phyloP scores from a whole-genome alignment of 2,329 filamentous ascomycete species.

The Stagonosporopsis tanaceti region DNA sequence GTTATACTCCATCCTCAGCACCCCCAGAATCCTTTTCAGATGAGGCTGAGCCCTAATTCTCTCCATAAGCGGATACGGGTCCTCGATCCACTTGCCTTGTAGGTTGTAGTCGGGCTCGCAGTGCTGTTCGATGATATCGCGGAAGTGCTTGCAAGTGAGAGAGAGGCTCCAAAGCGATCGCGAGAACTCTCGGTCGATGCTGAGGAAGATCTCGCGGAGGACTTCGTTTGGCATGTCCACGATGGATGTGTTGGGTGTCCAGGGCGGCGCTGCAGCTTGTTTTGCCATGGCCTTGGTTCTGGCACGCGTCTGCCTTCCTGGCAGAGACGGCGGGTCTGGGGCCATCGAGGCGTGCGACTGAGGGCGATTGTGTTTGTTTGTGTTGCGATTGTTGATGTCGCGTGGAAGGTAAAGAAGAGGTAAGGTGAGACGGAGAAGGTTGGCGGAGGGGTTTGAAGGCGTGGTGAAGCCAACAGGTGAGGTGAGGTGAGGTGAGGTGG shows the following conservation, averaged over 20 bases:
- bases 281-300: background rate
- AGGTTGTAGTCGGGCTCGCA: slow-evolving; percentile 12
- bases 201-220: slow-evolving; percentile 3
- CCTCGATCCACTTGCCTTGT: background rate
- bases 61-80: background rate
- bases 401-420: too few relatives aligned
- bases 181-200: background rate
- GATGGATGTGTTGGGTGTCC: background rate
- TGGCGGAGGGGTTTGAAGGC: background rate
- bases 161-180: background rate
- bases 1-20: too few relatives aligned
- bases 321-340: too few relatives aligned
- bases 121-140: background rate
- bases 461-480: too few relatives aligned
- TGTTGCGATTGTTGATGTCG: background rate
- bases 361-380: too few relatives aligned
- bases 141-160: background rate
- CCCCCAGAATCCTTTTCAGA: background rate
- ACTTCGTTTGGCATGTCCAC: slow-evolving; percentile 9
- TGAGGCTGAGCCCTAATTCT: background rate
- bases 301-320: background rate
- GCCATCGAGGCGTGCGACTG: too few relatives aligned
- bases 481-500: too few relatives aligned
- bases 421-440: background rate
- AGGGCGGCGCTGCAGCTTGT: background rate